Evolutionary conservation across 768 basidiomycete species (phyloP), one percentile per base, ranked within the genome.

Genomic region (Boletus eberwhitei): DNA sequence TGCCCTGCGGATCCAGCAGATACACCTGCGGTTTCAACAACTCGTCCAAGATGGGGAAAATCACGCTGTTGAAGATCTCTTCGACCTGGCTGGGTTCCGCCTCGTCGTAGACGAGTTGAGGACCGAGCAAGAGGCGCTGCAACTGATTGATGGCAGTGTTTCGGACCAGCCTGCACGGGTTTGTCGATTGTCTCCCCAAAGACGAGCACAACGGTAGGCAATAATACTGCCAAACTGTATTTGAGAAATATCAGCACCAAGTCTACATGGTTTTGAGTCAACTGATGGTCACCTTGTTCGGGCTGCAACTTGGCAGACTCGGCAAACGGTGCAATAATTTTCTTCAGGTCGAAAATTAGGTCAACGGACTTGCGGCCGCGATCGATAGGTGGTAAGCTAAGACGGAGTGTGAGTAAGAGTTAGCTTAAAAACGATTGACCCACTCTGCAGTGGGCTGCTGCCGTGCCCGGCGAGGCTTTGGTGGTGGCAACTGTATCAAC

Each of bases 21-120:
- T 85, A 84, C 17, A 89, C 83, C 55, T 93, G 86, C 0, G 90
- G 87, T 63, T 89, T 91, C 59, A 98, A 74, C 17, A 99, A 77
- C 59, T 96, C 95, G 58, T 98, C 94, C 31, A 98, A 71, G 38
- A 98, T 80, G 5, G 94, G 95, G 73, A 97, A 97, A 37, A 98
- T 74, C 52, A 96, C 86, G 35, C 84, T 80, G 68, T 92, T 89
- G 76, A 98, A 97, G 21, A 95, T 80, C 55, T 92, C 87, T 57
- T 88, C 85, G 34, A 93, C 81, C 63, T 90, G 82, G 2, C 57
- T 68, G 24, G 83, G 79, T 52, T 86, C 80, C 24, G 79, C 74
- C 31, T 81, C 79, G 52, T 84, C 80, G 22, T 85, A 75, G 9
- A 80, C 67, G 47, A 92, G 71, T 48, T 89, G 83, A 11, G 88